Base-by-base conservation (phyloP, 768 basidiomycete genomes). In the Serendipita sp. region DNA sequence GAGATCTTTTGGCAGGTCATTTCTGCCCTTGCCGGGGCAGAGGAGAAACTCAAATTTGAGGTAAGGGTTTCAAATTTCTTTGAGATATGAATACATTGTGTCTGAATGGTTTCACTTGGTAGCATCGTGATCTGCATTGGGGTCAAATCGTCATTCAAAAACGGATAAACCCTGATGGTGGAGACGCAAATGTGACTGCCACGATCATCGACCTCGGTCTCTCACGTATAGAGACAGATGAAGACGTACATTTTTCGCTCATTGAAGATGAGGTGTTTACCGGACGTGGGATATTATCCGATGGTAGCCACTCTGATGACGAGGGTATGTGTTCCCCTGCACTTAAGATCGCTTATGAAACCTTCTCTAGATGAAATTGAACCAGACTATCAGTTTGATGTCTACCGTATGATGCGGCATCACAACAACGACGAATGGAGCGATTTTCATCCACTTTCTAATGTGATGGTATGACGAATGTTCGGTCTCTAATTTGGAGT, bases 61-160 rank as follows among this genome's bases (percentile, higher is more conserved):
- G 95, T 96, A 68, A 65, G 81, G 69, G 24, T 24, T 24, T 1
- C 24, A 24, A 24, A 24, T 45, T 2, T 44, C 60, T 3, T 7
- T 38, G n/a, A 11, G 56, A 35, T 67, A 63, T 56, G 34, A 45
- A 47, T 63, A 58, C 64, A 58, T 70, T 46, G 24, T 24, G 24
- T 24, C 24, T 24, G 24, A 24, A 24, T 46, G 45, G 13, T 51
- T 18, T 18, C n/a, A 0, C 2, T 7, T 38, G 5, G 24, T 67
- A 99, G 95, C 96, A 99, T 74, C 92, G 96, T 37, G 96, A 99
- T 73, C 82, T 99, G n/a, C 96, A 99, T 70, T 92, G 91, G 83
- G 96, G 96, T 24, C 96, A 99, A 73, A 88, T 99, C 60, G 80
- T 99, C 5, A 83, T 98, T 56, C 85, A 85, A 16, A 65, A 67